These are phyloP conservation scores for Esteya vermicola DNA, from an alignment of 2,329 filamentous ascomycete genomes.

Conservation along the genomic window DNA sequence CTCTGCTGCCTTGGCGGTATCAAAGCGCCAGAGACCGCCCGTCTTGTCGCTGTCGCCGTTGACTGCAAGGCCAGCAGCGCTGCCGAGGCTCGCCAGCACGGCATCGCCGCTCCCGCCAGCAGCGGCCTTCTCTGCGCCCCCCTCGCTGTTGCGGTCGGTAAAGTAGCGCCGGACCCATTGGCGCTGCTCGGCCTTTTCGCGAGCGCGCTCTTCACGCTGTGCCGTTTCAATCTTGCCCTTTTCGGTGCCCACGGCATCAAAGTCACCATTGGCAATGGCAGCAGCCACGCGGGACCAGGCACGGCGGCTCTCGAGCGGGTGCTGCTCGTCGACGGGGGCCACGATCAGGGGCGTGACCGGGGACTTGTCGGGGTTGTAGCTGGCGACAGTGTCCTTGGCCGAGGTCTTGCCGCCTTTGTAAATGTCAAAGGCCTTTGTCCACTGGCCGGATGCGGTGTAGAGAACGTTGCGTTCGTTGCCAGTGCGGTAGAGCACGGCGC, in stretches of 20 bases:
- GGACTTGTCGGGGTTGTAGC: constrained; percentile 43
- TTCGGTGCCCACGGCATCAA: constrained; percentile 63
- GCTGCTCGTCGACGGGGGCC: constrained; percentile 61
- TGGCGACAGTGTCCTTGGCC: constrained; percentile 35
- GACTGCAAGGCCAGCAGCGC: constrained; percentile 28
- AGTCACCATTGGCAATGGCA: constrained; percentile 68
- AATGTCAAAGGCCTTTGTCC: constrained; percentile 73
- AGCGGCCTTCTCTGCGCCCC: too few relatives aligned
- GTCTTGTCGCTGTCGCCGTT: constrained; percentile 46
- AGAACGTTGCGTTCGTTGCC: constrained; percentile 57
- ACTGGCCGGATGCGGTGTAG: constrained; percentile 80
- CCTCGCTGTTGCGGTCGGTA: constrained; percentile 29
- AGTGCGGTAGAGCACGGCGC: constrained; percentile 57
- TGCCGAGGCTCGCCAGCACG: constrained; percentile 29
- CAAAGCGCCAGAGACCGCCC: constrained; percentile 45
- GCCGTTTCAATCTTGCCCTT: constrained; percentile 85
- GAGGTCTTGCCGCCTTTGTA: constrained; percentile 47
- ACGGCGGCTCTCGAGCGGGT: constrained; percentile 72
- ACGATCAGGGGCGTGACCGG: constrained; percentile 55
- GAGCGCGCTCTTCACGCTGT: constrained; percentile 59
- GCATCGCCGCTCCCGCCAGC: constrained; percentile 23
- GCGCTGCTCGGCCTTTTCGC: constrained; percentile 59
- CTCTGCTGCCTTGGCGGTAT: constrained; percentile 28
- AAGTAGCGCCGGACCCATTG: constrained; percentile 83
- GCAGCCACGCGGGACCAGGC: constrained; percentile 80